Base-by-base conservation (phyloP, 805 yeast genomes). In the Spencermartinsiella europaea region DNA sequence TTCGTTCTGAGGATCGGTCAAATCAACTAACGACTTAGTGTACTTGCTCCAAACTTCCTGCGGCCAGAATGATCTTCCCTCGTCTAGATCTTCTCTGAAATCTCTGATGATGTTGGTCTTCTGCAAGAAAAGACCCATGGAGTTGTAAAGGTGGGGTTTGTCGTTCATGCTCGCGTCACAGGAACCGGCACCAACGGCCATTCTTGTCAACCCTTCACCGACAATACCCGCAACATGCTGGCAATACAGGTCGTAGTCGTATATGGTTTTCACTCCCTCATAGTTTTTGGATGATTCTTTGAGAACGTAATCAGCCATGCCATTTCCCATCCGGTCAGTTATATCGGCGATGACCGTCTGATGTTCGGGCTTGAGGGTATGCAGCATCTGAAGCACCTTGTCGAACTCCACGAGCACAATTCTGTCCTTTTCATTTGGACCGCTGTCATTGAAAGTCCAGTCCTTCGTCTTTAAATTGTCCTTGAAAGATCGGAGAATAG, bases 161-260 rank as follows among this genome's bases (percentile, higher is more conserved):
- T 80, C 75, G n/a, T 63, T 54, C 38, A 81, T 66, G 21, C 72
- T 71, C 0, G 70, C 63, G 46, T 80, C 77, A 34, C 85, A 85
- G 61, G 86, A 88, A 14, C 72, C 64, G 21, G 96, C 95, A 37
- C 80, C 73, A 16, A 85, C 83, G 58, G 88, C 79, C 66, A 93
- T 72, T 52, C 84, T 77, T 8, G 98, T 89, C 56, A 89, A 73
- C 2, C 99, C 99, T 61, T 89, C 96, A 47, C 99, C 99, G 35
- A 93, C 98, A 44, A 93, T 73, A 1, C 99, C 99, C 1, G 99
- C 99, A 49, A 93, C 99, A 61, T 90, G 87, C 68, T 90, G 90
- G 68, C 99, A 93, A 71, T 93, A 93, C 51, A 83, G 72, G 63
- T 93, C 90, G 63, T 85, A 93, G 61, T 89, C 98, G 50, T 76